A percentile compares a stretch with the other conserved stretches of the same genome.
Evolutionary conservation across 148 eudicot genomes (phyloP).

Genomic region (Nyssa sinensis): DNA sequence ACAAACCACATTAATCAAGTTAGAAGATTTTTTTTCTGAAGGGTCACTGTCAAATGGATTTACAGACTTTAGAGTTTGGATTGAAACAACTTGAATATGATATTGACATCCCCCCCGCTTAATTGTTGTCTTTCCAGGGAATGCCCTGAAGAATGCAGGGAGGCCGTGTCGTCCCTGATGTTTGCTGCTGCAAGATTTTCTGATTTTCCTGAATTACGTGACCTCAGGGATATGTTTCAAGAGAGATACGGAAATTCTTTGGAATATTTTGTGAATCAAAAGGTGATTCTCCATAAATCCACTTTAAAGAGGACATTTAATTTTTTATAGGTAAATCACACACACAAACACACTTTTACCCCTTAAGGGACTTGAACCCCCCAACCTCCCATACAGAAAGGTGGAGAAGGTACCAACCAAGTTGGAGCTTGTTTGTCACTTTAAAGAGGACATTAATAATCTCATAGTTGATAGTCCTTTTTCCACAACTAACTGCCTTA

Average conservation of each 20-base stretch:
- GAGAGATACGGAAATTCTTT: constrained; percentile 80
- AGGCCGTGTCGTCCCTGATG: constrained; percentile 83
- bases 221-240: constrained; percentile 75
- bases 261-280: constrained; percentile 70
- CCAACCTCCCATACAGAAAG: too few relatives aligned
- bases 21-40: background rate
- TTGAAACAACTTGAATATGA: background rate
- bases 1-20: background rate
- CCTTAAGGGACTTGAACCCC: too few relatives aligned
- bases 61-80: background rate
- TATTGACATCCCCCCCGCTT: background rate
- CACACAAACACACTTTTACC: too few relatives aligned
- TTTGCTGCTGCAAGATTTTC: constrained; percentile 98
- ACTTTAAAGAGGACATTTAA: constrained; percentile 8
- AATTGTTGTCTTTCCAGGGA: constrained; percentile 47
- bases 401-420: too few relatives aligned
- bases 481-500: constrained; percentile 22
- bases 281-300: constrained; percentile 38
- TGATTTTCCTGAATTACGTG: constrained; percentile 96
- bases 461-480: background rate
- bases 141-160: constrained; percentile 95
- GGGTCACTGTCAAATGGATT: background rate
- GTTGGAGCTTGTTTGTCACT: too few relatives aligned
- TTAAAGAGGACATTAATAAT: background rate
- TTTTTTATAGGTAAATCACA: too few relatives aligned